These are phyloP conservation scores for Coleophoma crateriformis DNA, from an alignment of 2,329 filamentous ascomycete species.

Conservation along the genomic window DNA sequence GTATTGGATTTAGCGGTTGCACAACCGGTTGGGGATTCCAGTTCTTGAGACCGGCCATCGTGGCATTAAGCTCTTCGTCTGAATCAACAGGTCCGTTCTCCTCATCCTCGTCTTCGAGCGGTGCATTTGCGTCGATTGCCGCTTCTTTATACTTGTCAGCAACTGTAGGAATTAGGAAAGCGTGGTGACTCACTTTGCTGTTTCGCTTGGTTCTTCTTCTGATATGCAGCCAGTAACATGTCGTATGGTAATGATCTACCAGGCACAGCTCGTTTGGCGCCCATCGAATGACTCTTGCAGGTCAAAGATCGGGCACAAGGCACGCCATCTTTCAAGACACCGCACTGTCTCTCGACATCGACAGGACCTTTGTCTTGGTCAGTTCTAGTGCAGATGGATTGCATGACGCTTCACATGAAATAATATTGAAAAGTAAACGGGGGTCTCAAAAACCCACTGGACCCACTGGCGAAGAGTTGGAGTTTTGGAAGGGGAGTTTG, in stretches of 20 bases:
- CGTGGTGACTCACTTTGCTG: conserved; percentile 69
- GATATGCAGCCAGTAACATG: conserved; percentile 81
- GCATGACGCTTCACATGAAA: not conserved
- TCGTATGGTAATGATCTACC: conserved; percentile 87
- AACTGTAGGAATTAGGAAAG: conserved; percentile 4
- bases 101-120: conserved; percentile 75
- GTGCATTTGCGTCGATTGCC: conserved; percentile 89
- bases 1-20: conserved; percentile 55
- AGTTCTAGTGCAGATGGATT: not conserved
- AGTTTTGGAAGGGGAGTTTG: not conserved
- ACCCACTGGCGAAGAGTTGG: not conserved
- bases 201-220: conserved; percentile 98
- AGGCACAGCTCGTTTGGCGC: conserved; percentile 82
- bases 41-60: conserved; percentile 75
- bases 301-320: conserved; percentile 85
- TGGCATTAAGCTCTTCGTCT: conserved; percentile 85
- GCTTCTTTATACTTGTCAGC: conserved; percentile 57
- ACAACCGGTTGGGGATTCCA: conserved; percentile 76
- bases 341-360: conserved; percentile 90
- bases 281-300: conserved; percentile 95
- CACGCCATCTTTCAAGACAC: conserved; percentile 80
- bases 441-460: not conserved
- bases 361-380: conserved; percentile 57
- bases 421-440: not conserved
- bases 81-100: conserved; percentile 82